Base-by-base conservation (phyloP, 2,329 filamentous ascomycete species). In the Penicillium brasilianum region DNA sequence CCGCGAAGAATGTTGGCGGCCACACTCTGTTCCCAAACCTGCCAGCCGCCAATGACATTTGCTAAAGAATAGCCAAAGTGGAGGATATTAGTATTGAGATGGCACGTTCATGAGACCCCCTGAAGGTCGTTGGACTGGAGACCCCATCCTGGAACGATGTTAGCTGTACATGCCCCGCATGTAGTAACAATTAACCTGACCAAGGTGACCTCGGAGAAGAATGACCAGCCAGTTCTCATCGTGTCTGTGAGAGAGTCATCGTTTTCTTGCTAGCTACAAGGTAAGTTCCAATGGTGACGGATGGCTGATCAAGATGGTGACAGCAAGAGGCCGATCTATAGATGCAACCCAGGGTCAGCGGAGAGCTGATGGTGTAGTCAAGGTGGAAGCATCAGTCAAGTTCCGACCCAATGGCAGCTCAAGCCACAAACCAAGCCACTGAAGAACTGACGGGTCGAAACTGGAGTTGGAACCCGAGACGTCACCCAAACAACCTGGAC, bases 1-100 rank as follows among this genome's bases (percentile, higher is more conserved):
- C 60, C 68, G 60, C 57, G 63, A 68, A 64, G 74, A 76, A 76
- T 76, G 74, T 61, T 67, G 56, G 67, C 58, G 54, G 61, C 62
- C 65, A 68, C 64, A 65, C 59, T 50, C 52, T 55, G 25, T 56
- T 59, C 50, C 51, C 61, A 53, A 52, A 61, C 62, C 62, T 59
- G 55, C 22, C 55, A n/a, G 14, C 13, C 16, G 25, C 44, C 44
- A 30, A 48, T 30, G 20, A 4, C 25, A 28, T 30, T 43, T 9
- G 41, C 36, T 9, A 14, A 16, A 51, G 11, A 34, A 9, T 49
- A 22, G 2, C 10, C 1, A 2, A 11, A 18, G 30, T 5, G 18
- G 7, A 13, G 9, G 20, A 22, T 50, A 30, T 57, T 22, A 49
- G 22, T 54, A 13, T 25, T 58, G 13, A 14, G 34, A 39, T 43